Base-by-base conservation (phyloP, 768 basidiomycete genomes). In the Russula brevipes region DNA sequence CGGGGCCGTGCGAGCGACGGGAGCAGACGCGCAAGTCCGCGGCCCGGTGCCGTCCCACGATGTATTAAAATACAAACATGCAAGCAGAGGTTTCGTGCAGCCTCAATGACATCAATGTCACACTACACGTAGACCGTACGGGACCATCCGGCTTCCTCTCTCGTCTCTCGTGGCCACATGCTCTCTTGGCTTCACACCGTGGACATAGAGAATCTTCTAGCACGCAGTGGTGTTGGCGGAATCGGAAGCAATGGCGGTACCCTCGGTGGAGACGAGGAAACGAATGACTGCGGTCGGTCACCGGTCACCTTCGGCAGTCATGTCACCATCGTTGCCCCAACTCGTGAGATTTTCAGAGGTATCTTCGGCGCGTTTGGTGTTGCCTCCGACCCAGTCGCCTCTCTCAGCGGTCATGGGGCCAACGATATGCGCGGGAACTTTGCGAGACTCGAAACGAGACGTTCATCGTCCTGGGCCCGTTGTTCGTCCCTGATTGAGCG, bases 101-200 rank as follows among this genome's bases (percentile, higher is more conserved):
- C 24, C 24, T 24, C 24, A 24, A 24, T 24, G 38, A 17, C 63
- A 11, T 50, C 63, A 60, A 49, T 50, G 9, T 64, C 63, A 16
- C 58, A 64, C 24, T 54, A 41, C 17, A 46, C 24, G 24, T 57
- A 31, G 58, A 47, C n/a, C 53, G 63, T 41, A 60, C 24, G 30
- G 58, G 58, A 24, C 55, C 30, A 17, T 50, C 54, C 17, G 47
- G 41, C 47, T 31, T n/a, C 54, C 50, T 60, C 36, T 64, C 58
- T 39, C 39, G 58, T 60, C 36, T 64, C 58, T 39, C 39, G 58
- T 9, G 54, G 54, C 63, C 58, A 60, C 58, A 55, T 60, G 59
- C 63, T 64, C 33, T 64, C 63, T 44, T 60, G 63, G 52, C 58
- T 64, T 58, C 63, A 64, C 16, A 60, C 49, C 1, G 63, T 64